phyloP scores from a whole-genome alignment of 768 basidiomycete genomes.

The Grammothele lineata region DNA sequence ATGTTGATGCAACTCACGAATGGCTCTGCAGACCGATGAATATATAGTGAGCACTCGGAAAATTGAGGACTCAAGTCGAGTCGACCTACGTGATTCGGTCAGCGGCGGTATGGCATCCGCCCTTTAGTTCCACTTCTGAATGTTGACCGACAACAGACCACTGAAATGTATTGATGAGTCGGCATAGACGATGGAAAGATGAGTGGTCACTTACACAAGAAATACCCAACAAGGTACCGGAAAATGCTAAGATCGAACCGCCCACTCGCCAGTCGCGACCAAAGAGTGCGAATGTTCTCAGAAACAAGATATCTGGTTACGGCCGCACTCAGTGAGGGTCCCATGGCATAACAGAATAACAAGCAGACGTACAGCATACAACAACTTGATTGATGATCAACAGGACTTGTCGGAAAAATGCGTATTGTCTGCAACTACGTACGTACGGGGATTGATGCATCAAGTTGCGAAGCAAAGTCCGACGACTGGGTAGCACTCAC shows the following conservation, averaged over 20 bases:
- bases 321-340: too few species aligned
- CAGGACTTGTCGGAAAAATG: conserved; percentile 37
- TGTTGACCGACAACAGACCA: conserved; percentile 40
- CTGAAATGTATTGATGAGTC: too few species aligned
- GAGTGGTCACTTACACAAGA: conserved; percentile 33
- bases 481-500: conserved; percentile 3
- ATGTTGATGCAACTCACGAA: too few species aligned
- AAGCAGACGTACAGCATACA: conserved; percentile 43
- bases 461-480: background rate
- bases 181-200: background rate
- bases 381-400: conserved; percentile 42
- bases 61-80: too few species aligned
- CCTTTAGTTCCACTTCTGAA: conserved; percentile 6
- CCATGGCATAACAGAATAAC: too few species aligned
- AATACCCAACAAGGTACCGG: conserved; percentile 26
- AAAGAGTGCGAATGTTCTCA: conserved; percentile 51
- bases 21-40: too few species aligned
- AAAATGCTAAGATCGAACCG: conserved; percentile 31
- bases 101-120: conserved; percentile 20
- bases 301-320: conserved; percentile 36
- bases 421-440: conserved; percentile 38
- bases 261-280: conserved; percentile 35
- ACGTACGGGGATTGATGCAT: too few species aligned
- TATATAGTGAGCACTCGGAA: too few species aligned
- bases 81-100: conserved; percentile 23